phyloP scores from a whole-genome alignment of 192 early-diverging fungal species.

The Coemansia sp. region DNA sequence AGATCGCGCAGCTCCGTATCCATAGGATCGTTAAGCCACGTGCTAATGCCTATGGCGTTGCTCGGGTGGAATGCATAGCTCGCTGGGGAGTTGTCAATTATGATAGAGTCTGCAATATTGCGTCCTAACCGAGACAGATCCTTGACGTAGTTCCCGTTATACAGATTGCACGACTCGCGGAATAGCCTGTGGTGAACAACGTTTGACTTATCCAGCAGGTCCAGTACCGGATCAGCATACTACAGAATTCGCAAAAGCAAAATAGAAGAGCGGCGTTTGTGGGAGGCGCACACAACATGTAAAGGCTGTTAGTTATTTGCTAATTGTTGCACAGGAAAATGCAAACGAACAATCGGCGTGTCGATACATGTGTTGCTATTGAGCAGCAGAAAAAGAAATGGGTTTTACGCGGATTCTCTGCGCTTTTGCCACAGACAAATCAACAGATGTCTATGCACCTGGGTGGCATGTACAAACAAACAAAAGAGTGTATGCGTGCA shows the following conservation, averaged over 20 bases:
- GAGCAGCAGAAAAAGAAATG: not conserved
- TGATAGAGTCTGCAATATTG: conserved; percentile 76
- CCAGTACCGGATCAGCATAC: conserved; percentile 98
- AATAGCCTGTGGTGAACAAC: conserved; percentile 92
- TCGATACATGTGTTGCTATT: not conserved
- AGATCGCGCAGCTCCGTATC: conserved; percentile 94
- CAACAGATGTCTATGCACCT: not conserved
- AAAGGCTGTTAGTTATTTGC: no score
- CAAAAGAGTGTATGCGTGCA: no score
- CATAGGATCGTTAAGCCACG: conserved; percentile 96
- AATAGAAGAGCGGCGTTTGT: not conserved
- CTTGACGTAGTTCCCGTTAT: conserved; percentile 98
- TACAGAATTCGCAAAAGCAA: conserved; percentile 37
- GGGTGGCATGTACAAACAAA: not conserved
- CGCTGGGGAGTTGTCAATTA: conserved; percentile 96
- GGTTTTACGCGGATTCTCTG: not conserved
- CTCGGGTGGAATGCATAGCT: conserved; percentile 93
- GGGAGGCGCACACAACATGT: not conserved
- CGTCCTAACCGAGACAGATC: conserved; percentile 88
- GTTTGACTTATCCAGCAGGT: conserved; percentile 79
- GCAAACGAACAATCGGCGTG: not conserved
- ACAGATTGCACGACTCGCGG: conserved; percentile 91
- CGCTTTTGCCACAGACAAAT: conserved; percentile 3
- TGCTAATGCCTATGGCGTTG: conserved; percentile 93
- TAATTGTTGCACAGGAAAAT: not conserved